Evolutionary conservation across 75 land plant genomes (phyloP).

Genomic region (Gnetum montanum): DNA sequence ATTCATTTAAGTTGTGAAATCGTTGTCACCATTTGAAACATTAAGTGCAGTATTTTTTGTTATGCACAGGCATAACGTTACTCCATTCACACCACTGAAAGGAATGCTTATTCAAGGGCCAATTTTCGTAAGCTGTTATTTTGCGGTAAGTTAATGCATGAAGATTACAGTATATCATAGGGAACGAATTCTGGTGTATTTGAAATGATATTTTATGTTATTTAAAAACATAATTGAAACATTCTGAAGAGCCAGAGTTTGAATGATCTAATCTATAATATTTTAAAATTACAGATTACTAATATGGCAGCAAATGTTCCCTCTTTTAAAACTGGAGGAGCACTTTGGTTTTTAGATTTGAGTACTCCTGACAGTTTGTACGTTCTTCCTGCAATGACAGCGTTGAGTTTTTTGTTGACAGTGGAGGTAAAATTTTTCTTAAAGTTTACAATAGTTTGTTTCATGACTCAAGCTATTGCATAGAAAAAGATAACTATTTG

Average conservation of each 20-base stretch:
- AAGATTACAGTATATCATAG: neutral
- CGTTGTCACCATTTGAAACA: no score
- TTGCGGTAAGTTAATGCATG: constrained; percentile 88
- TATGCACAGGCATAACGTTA: constrained; percentile 53
- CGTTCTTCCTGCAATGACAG: constrained; percentile 61
- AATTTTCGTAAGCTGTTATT: constrained; percentile 76
- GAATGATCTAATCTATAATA: no score
- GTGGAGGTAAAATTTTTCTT: constrained; percentile 65
- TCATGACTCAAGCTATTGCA: neutral
- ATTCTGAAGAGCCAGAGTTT: no score
- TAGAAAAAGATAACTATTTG: no score
- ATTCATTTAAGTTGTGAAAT: no score
- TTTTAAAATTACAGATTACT: constrained; percentile 43
- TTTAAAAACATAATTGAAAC: no score
- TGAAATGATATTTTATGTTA: neutral
- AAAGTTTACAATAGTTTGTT: neutral
- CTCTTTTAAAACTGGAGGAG: constrained; percentile 71
- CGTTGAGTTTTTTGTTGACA: constrained; percentile 49
- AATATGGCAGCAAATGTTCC: constrained; percentile 82
- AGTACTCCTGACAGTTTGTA: constrained; percentile 53
- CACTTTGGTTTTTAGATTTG: constrained; percentile 74
- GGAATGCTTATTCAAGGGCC: constrained; percentile 84
- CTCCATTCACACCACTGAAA: constrained; percentile 73
- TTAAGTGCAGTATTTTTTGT: no score
- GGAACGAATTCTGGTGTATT: neutral